Conservation (phyloP, 129 eudicot genomes). For the Flaveria bidentis region DNA sequence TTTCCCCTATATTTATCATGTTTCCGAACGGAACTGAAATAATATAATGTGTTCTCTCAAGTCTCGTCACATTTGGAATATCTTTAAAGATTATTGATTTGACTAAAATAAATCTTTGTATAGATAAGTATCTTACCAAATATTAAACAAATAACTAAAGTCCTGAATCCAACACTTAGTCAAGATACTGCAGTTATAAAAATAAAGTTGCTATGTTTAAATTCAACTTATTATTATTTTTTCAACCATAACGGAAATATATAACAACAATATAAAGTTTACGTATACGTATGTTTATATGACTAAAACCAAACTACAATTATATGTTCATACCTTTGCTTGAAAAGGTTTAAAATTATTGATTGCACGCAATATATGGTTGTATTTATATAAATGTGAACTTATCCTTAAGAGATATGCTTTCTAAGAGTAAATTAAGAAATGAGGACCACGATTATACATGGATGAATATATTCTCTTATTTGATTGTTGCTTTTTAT, state of each 20-base stretch:
- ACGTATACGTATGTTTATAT: background rate
- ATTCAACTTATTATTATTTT: background rate
- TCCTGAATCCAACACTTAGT: background rate
- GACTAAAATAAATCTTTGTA: no score
- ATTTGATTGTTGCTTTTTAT: background rate
- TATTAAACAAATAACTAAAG: background rate
- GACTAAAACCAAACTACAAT: background rate
- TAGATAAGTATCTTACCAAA: background rate
- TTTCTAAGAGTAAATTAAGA: no score
- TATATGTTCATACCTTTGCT: background rate
- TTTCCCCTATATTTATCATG: background rate
- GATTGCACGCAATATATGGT: background rate
- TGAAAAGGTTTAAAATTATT: background rate
- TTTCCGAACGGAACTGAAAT: background rate
- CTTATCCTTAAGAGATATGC: background rate
- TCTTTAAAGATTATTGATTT: background rate
- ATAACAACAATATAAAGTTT: no score
- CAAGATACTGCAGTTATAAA: background rate
- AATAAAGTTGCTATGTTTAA: background rate
- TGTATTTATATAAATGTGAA: background rate
- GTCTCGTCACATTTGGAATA: no score
- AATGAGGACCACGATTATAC: no score
- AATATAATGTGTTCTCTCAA: background rate
- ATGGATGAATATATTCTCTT: background rate
- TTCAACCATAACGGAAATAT: no score